Percentiles rank a stretch among this genome's conserved stretches.
These are phyloP conservation scores for Chytriomyces hyalinus DNA, from an alignment of 192 early-diverging fungal species.

Conservation along the genomic window DNA sequence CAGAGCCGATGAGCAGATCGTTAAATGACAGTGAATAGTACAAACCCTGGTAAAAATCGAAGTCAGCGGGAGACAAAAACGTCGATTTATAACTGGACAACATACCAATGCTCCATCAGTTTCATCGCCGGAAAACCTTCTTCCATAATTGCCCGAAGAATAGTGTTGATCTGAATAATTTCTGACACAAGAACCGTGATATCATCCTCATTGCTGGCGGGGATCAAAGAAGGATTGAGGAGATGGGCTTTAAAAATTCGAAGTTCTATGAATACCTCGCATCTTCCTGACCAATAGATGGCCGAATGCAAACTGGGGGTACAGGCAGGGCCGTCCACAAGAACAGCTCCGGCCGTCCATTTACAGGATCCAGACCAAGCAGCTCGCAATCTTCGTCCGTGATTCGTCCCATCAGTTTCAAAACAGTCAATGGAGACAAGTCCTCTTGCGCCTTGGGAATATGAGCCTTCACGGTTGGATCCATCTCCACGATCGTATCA, in stretches of 20 bases:
- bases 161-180: constrained; percentile 82
- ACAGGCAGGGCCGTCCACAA: constrained; percentile 95
- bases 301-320: constrained; percentile 94
- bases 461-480: constrained; percentile 78
- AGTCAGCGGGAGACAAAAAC: not conserved
- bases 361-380: constrained; percentile 84
- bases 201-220: constrained; percentile 90
- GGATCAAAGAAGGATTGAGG: not conserved
- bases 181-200: constrained; percentile 94
- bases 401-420: constrained; percentile 85
- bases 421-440: constrained; percentile 87
- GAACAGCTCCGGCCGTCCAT: constrained; percentile 89
- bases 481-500: constrained; percentile 69
- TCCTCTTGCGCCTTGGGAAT: constrained; percentile 90
- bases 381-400: constrained; percentile 94
- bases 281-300: constrained; percentile 92
- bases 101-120: constrained; percentile 33
- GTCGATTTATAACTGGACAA: not conserved
- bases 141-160: constrained; percentile 24
- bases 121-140: constrained; percentile 17
- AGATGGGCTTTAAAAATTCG: not conserved
- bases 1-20: not conserved
- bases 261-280: constrained; percentile 51
- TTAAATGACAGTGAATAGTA: not conserved
- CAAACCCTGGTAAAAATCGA: not conserved